Evolutionary conservation across 768 basidiomycete genomes (phyloP).

Genomic region (Suillus variegatus): DNA sequence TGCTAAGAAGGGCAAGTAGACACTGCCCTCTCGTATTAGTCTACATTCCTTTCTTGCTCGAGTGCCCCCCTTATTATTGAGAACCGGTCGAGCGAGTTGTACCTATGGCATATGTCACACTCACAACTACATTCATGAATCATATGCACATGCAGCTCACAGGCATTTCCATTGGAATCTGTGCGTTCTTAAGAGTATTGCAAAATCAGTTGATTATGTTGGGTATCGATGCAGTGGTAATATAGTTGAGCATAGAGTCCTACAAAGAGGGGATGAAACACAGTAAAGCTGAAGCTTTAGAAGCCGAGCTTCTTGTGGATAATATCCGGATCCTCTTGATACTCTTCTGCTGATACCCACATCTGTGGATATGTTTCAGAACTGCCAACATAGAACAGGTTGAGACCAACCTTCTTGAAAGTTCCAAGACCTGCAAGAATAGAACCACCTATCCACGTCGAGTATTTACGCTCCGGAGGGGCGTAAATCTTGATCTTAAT

Average conservation of each 20-base stretch:
- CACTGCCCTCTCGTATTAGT: slow-evolving; percentile 24
- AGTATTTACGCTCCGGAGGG: slow-evolving; percentile 98
- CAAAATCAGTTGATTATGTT: slow-evolving; percentile 29
- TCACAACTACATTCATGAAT: slow-evolving; percentile 23
- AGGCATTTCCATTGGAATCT: slow-evolving; percentile 23
- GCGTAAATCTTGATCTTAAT: slow-evolving; percentile 99
- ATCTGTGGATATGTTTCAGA: slow-evolving; percentile 54
- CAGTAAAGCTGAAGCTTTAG: slow-evolving; percentile 33
- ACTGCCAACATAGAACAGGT: slow-evolving; percentile 11
- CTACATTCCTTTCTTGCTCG: slow-evolving; percentile 15
- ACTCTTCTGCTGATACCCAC: slow-evolving; percentile 99
- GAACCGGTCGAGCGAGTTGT: slow-evolving; percentile 39
- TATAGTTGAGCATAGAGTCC: slow-evolving; percentile 14
- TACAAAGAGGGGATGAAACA: slow-evolving; percentile 6
- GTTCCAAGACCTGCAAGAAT: slow-evolving; percentile 95
- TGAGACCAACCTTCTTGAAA: slow-evolving; percentile 84
- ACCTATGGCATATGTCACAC: slow-evolving; percentile 43
- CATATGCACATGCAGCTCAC: slow-evolving; percentile 27
- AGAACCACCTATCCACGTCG: slow-evolving; percentile 96
- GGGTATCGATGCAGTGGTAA: slow-evolving; percentile 31
- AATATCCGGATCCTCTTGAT: slow-evolving; percentile 98
- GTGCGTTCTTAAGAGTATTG: slow-evolving; percentile 31
- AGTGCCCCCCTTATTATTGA: slow-evolving; percentile 30
- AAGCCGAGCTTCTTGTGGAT: slow-evolving; percentile 96
- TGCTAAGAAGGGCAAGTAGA: slow-evolving; percentile 90